Evolutionary conservation across 2,329 filamentous ascomycete genomes (phyloP), one percentile per base, ranked within the genome.

Genomic region (Trichoderma afroharzianum): DNA sequence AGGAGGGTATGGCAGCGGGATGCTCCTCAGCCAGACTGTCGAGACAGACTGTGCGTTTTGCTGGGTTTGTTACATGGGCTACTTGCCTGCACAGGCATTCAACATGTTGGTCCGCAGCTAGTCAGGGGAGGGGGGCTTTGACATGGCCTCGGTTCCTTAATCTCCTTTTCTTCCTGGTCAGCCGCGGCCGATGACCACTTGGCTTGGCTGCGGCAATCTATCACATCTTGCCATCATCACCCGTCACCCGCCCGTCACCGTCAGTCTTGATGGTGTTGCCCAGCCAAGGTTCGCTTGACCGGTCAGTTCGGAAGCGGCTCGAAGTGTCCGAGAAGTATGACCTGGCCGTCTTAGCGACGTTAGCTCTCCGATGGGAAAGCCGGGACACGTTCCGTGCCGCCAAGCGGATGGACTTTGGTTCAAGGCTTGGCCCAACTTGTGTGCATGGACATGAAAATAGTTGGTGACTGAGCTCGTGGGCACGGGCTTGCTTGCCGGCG

Each of bases 341-440:
- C 63, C 15, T 69, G 66, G 57, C 66, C 7, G 18, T 61, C 26
- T 61, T 59, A 50, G 66, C 36, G 39, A 36, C 14, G 36, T 61
- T 59, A 50, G 55, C 26, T 50, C 12, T 59, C n/a, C 21, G 15
- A 53, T 36, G 36, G 28, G 28, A 47, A 50, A 53, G 66, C 55
- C 66, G 57, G 66, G 47, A 43, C 21, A 4, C 55, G 57, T 69
- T 33, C 66, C 66, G 55, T 61, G 66, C 55, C 66, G 55, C 21
- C 53, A 21, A n/a, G 36, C 6, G n/a, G 66, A 47, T 47, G 66
- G 66, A 11, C 26, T n/a, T 57, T 33, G 36, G 66, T 11, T 33
- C 28, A 59, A 33, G 12, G n/a, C 66, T 61, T 50, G 66, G 28
- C 24, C 33, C 63, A 43, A n/a, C 50, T 12, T 14, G n/a, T 21